Evolutionary conservation across 192 early-diverging fungal genomes (phyloP).

Genomic region (Ambispora gerdemannii): DNA sequence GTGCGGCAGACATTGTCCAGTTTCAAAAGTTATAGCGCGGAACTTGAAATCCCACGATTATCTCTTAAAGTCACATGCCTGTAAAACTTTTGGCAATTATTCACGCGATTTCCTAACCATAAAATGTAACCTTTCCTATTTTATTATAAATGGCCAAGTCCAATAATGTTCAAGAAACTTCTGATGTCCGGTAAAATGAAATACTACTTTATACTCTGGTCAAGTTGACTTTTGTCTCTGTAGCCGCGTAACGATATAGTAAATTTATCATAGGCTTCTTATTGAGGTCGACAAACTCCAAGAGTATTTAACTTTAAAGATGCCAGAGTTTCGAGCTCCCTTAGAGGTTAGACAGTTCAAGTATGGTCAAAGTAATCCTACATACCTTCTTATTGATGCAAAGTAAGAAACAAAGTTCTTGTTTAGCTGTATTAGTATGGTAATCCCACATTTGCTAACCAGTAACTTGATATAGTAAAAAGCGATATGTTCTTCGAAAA

Average conservation of each 20-base stretch:
- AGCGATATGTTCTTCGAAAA: slow-evolving; percentile 80
- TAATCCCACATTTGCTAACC: background rate
- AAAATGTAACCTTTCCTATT: background rate
- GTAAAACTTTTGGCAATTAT: too few species aligned
- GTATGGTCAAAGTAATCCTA: slow-evolving; percentile 92
- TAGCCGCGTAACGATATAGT: too few species aligned
- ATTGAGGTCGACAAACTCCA: slow-evolving; percentile 60
- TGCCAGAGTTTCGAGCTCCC: slow-evolving; percentile 57
- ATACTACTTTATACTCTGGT: background rate
- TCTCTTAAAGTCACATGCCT: background rate
- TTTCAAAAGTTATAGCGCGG: too few species aligned
- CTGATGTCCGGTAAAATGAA: slow-evolving; percentile 17
- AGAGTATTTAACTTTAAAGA: slow-evolving; percentile 52
- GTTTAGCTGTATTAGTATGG: slow-evolving; percentile 10
- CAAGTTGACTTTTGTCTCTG: background rate
- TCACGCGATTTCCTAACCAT: background rate
- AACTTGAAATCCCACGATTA: too few species aligned
- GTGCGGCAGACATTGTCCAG: background rate
- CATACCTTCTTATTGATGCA: slow-evolving; percentile 77
- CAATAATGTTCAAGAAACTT: slow-evolving; percentile 20
- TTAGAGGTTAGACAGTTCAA: slow-evolving; percentile 81
- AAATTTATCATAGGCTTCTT: slow-evolving; percentile 44
- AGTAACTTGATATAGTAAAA: slow-evolving; percentile 43
- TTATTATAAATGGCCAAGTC: background rate
- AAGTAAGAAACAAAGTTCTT: slow-evolving; percentile 41